Evolutionary conservation across 2,329 filamentous ascomycete species (phyloP).

Genomic region (Fusarium protoensiforme): DNA sequence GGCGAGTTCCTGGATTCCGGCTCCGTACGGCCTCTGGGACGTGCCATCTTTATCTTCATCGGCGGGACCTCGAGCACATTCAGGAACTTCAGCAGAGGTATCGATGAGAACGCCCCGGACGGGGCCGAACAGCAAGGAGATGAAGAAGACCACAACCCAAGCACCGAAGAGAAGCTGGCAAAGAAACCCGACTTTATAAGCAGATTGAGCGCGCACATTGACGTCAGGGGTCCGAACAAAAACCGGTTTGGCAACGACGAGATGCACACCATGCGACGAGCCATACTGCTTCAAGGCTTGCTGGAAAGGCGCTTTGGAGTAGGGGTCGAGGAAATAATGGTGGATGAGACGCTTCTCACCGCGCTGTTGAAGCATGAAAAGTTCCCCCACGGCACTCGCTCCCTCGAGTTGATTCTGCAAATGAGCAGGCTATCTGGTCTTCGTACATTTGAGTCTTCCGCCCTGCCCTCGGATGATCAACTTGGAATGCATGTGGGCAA

Average conservation of each 20-base stretch:
- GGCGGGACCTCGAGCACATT: not conserved
- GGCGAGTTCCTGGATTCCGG: not conserved
- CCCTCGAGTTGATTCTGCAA: not conserved
- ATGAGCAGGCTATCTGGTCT: not conserved
- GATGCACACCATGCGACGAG: not conserved
- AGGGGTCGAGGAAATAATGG: not conserved
- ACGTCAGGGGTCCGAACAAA: not conserved
- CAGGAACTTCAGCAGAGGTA: not conserved
- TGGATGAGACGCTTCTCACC: not conserved
- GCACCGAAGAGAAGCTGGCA: not conserved
- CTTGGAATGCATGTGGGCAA: not conserved
- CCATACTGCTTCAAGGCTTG: not conserved
- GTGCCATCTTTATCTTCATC: not conserved
- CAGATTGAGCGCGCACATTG: not conserved
- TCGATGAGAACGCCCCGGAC: no score
- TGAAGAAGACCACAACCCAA: no score
- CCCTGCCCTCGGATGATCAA: not conserved
- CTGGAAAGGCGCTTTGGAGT: not conserved
- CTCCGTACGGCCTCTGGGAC: rapidly evolving
- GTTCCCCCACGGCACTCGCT: not conserved
- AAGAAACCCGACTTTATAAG: slow-evolving; percentile 4
- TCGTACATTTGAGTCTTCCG: not conserved
- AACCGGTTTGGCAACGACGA: not conserved
- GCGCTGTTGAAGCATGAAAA: not conserved
- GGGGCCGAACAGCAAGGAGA: no score